A percentile compares a stretch with the other conserved stretches of the same genome.
These are phyloP conservation scores for Fusarium keratoplasticum DNA, from an alignment of 2,329 filamentous ascomycete species.

Conservation along the genomic window DNA sequence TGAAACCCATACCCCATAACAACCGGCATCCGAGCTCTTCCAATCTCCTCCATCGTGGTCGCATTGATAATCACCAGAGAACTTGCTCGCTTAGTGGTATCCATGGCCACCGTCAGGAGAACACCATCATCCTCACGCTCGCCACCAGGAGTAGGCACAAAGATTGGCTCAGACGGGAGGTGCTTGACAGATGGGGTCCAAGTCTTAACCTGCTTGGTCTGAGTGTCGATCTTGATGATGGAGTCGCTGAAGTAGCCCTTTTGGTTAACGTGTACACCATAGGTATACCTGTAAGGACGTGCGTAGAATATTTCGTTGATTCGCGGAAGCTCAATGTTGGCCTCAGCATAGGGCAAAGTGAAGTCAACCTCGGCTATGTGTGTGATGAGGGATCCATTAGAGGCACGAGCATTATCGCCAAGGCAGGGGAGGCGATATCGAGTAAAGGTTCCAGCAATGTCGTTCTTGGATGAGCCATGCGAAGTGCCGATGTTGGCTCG, in stretches of 20 bases:
- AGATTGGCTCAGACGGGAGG: conserved; percentile 18
- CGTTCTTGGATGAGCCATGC: background rate
- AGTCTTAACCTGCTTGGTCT: background rate
- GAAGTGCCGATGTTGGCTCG: conserved; percentile 11
- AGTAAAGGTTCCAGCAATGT: conserved; percentile 10
- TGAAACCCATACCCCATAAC: conserved; percentile 18
- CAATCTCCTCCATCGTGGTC: conserved; percentile 13
- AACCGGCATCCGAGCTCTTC: conserved; percentile 10
- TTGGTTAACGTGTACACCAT: conserved; percentile 9
- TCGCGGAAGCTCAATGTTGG: conserved; percentile 16
- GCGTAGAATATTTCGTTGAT: conserved; percentile 3
- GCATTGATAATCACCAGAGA: conserved; percentile 17
- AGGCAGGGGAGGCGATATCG: conserved; percentile 14
- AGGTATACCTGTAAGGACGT: conserved; percentile 11
- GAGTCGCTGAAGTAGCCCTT: conserved; percentile 17
- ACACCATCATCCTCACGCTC: conserved; percentile 16
- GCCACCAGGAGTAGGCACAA: background rate
- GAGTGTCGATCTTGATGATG: conserved; percentile 24
- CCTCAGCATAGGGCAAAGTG: background rate
- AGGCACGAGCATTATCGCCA: background rate
- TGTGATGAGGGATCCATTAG: conserved; percentile 3
- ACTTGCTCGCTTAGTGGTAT: background rate
- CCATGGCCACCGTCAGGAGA: conserved; percentile 8
- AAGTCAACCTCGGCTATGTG: conserved; percentile 8
- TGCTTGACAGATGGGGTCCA: conserved; percentile 7